Conservation (phyloP, 225 moss, liverwort and hornwort genomes). For the Pseudoscleropodium purum region DNA sequence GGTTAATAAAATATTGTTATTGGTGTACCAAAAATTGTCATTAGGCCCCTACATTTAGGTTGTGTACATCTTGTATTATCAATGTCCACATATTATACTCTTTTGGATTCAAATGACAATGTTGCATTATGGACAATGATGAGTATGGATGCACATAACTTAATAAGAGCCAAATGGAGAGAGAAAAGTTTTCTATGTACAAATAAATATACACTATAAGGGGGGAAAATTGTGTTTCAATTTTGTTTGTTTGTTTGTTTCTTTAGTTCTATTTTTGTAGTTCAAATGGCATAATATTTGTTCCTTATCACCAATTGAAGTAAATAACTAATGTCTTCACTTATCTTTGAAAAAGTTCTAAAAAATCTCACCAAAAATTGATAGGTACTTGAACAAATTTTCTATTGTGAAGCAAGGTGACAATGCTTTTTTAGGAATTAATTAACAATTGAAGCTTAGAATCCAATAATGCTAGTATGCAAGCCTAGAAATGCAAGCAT, state of each 20-base stretch:
- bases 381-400: rapidly evolving
- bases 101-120: neutral
- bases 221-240: too few relatives aligned
- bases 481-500: too few relatives aligned
- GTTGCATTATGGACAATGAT: neutral
- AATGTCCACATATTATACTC: neutral
- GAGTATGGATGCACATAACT: neutral
- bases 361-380: neutral
- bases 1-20: neutral
- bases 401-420: neutral
- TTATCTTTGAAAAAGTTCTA: neutral
- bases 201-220: too few relatives aligned
- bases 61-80: neutral
- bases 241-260: too few relatives aligned
- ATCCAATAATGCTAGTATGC: too few relatives aligned
- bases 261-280: neutral
- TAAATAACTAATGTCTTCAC: neutral
- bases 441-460: neutral
- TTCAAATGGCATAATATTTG: neutral
- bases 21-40: neutral
- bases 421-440: too few relatives aligned
- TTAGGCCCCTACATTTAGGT: rapidly evolving
- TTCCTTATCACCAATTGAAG: too few relatives aligned
- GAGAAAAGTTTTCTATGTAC: too few relatives aligned
- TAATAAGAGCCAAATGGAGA: neutral